Base-by-base conservation (phyloP, 192 early-diverging fungal species). In the Backusella parvicylindrica region DNA sequence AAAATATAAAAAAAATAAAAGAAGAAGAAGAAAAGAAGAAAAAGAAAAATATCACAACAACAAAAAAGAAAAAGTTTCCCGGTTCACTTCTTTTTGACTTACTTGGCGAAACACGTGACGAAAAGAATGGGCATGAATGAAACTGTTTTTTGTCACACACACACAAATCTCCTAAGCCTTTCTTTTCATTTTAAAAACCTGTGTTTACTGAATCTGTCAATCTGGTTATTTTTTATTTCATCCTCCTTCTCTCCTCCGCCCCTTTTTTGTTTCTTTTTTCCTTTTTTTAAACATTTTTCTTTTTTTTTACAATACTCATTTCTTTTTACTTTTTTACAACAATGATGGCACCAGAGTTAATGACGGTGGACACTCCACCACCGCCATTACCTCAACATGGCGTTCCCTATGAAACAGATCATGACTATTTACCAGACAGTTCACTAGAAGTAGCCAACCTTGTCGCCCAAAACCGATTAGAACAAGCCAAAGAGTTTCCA, bases 401-500 rank as follows among this genome's bases (percentile, higher is more conserved):
- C 21, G 28, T 11, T 13, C 23, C 11, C 21, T 21, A 3, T 28
- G 53, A 60, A 28, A 1, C 53, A 37, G 71, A 72, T 26, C 31
- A 37, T 12, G 47, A 71, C 11, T 63, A 72, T 12, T 21, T 72
- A 21, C 71, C 71, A 18, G 71, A 72, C 15, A 72, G 71, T 28
- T 72, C 71, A 56, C n/a, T 72, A 2, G 71, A 50, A 4, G n/a
- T 72, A 11, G 50, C 71, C 8, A 37, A 35, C 2, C 0, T 15
- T 3, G 56, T 53, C 9, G 71, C 50, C 13, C 18, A 68, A 38
- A 68, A 68, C 16, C 32, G 66, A 23, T 21, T 68, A 3, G n/a
- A 68, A n/a, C 21, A 35, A 23, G n/a, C 3, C 18, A 72, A 35
- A 13, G 35, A 40, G 0, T 80, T 77, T 35, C 80, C 80, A 16